Evolutionary conservation across 768 basidiomycete species (phyloP), one percentile per base, ranked within the genome.

Genomic region (Hydnomerulius pinastri): DNA sequence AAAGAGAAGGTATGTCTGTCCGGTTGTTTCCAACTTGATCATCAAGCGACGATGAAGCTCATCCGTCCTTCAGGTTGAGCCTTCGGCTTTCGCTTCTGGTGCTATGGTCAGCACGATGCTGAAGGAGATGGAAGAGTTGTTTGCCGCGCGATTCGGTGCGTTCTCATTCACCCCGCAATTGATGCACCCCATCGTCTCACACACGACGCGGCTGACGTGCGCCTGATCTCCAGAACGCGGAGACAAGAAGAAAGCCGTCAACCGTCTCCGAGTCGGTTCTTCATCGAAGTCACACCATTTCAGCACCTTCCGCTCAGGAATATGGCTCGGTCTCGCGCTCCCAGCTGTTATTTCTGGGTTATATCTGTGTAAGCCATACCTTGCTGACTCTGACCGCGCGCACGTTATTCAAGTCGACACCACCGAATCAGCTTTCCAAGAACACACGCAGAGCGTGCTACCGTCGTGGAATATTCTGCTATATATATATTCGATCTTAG

Each of bases 91-190:
- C 58, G 80, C 82, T 2, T 83, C 85, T 3, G 82, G 83, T 15
- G 72, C 76, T 13, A 67, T 72, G 8, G 71, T 97, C 8, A 78
- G 79, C 24, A 64, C 69, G 6, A 83, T 97, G 77, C 81, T 92
- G 70, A 77, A 77, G 47, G 77, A 88, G 54, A 81, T 88, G 71
- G 92, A 98, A 62, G 77, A 79, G 1, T 69, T 89, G 38, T 98
- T 87, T 67, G 85, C 93, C 2, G 64, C 68, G 20, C 77, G 82
- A 18, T 98, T 98, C 57, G 80, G 91, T 92, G 64, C 27, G 85
- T 72, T 11, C 4, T n/a, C 17, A n/a, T n/a, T n/a, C n/a, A n/a
- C n/a, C n/a, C n/a, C n/a, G n/a, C n/a, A n/a, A n/a, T n/a, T n/a
- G n/a, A n/a, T n/a, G n/a, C n/a, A n/a, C n/a, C n/a, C n/a, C n/a